Evolutionary conservation across 2,329 filamentous ascomycete genomes (phyloP).

Genomic region (Nigrospora oryzae): DNA sequence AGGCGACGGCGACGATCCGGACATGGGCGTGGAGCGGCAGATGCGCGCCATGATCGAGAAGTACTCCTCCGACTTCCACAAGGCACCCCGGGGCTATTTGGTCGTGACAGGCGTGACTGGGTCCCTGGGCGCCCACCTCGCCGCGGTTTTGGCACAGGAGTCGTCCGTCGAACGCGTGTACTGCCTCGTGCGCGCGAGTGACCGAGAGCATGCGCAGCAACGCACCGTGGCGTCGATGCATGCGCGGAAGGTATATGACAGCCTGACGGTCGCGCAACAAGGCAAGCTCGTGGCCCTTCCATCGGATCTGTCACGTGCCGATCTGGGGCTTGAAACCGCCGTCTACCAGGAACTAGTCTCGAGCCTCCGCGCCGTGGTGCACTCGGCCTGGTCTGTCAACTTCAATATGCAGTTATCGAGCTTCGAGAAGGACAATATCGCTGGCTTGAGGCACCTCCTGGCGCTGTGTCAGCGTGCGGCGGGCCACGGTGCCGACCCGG

Average conservation of each 20-base stretch:
- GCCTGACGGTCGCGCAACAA: constrained; percentile 9
- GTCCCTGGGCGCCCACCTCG: constrained; percentile 53
- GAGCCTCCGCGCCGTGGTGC: constrained; percentile 33
- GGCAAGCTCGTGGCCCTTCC: constrained; percentile 28
- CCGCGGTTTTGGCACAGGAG: constrained; percentile 49
- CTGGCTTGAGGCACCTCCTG: constrained; percentile 33
- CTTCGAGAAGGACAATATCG: constrained; percentile 39
- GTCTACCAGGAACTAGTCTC: constrained; percentile 17
- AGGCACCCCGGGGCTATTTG: constrained; percentile 9
- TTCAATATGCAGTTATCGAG: constrained; percentile 43
- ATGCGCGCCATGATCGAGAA: constrained; percentile 37
- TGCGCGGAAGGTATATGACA: constrained; percentile 24
- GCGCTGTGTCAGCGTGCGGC: constrained; percentile 17
- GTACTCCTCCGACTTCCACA: constrained; percentile 28
- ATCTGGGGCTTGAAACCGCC: constrained; percentile 27
- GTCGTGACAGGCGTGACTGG: constrained; percentile 59
- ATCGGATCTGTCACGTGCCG: constrained; percentile 26
- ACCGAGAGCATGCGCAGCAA: constrained; percentile 9
- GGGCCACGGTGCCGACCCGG: neutral
- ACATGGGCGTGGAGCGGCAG: constrained; percentile 23
- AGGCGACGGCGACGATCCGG: constrained; percentile 20
- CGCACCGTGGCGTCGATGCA: constrained; percentile 9
- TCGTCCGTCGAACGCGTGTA: constrained; percentile 44
- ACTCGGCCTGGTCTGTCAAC: constrained; percentile 47
- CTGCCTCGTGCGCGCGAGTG: constrained; percentile 39